A percentile compares a stretch with the other conserved stretches of the same genome.
Conservation (phyloP, 768 basidiomycete species). For the Dacryopinax spathularia region DNA sequence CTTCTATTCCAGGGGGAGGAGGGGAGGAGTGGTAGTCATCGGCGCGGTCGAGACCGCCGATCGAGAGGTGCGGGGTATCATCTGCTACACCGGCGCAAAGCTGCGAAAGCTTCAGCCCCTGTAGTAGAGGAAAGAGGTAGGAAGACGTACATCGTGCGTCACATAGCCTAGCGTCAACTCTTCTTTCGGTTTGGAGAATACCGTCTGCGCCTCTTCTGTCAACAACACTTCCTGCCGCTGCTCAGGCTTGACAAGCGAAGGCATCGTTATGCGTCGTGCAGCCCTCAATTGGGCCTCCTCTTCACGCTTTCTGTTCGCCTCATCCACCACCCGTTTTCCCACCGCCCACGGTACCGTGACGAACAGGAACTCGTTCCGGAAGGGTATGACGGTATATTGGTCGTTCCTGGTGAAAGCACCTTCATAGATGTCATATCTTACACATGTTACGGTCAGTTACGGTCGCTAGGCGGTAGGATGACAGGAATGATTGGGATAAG, state of each 20-base stretch:
- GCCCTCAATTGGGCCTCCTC: background rate
- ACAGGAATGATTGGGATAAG: background rate
- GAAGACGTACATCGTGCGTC: slow-evolving; percentile 43
- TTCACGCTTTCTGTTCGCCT: background rate
- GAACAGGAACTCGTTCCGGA: background rate
- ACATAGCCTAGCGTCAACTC: slow-evolving; percentile 63
- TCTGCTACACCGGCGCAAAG: slow-evolving; percentile 63
- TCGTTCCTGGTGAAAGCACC: slow-evolving; percentile 18
- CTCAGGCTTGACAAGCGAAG: background rate
- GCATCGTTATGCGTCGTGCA: background rate
- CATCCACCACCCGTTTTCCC: background rate
- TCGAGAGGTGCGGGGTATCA: slow-evolving; percentile 48
- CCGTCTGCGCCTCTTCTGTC: background rate
- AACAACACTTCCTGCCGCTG: background rate
- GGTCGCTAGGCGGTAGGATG: too few species aligned
- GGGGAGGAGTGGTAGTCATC: slow-evolving; percentile 49
- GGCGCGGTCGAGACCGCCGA: slow-evolving; percentile 37
- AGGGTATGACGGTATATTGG: slow-evolving; percentile 9
- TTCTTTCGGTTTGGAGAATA: slow-evolving; percentile 12
- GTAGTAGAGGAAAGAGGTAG: background rate
- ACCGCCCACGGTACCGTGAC: background rate
- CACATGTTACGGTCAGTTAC: background rate
- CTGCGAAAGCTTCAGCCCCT: slow-evolving; percentile 22
- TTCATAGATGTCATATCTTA: slow-evolving; percentile 18
- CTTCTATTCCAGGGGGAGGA: slow-evolving; percentile 34